phyloP scores from a whole-genome alignment of 495 filamentous ascomycete species.

The Aspergillus egyptiacus region DNA sequence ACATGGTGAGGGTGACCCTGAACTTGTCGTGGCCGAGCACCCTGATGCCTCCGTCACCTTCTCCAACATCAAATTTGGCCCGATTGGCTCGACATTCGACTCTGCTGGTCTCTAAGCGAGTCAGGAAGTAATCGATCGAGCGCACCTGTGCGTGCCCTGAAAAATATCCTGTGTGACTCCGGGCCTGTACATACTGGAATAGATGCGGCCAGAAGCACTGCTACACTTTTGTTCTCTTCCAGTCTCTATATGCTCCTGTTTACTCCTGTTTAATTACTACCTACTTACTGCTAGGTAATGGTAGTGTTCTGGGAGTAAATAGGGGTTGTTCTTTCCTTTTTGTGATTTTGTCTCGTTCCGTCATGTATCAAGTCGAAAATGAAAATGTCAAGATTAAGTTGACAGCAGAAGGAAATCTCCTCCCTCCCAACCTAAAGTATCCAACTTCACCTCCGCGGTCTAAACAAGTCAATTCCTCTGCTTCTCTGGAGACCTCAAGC shows the following conservation, averaged over 20 bases:
- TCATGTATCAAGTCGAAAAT: not conserved
- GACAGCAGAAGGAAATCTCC: too few relatives aligned
- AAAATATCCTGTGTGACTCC: not conserved
- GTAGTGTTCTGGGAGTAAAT: too few relatives aligned
- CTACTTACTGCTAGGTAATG: too few relatives aligned
- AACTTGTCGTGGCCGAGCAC: constrained; percentile 50
- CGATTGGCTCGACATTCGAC: constrained; percentile 57
- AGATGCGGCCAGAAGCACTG: not conserved
- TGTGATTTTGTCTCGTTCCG: not conserved
- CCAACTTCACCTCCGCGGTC: too few relatives aligned
- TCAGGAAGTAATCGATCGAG: not conserved
- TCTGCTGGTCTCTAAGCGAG: constrained; percentile 5
- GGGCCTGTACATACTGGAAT: constrained; percentile 2
- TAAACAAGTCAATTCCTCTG: too few relatives aligned
- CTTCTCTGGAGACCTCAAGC: not conserved
- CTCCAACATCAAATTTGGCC: constrained; percentile 65
- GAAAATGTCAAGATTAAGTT: too few relatives aligned
- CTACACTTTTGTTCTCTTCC: not conserved
- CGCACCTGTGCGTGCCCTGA: not conserved
- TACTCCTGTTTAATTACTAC: not conserved
- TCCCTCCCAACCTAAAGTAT: too few relatives aligned
- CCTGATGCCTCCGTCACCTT: constrained; percentile 56
- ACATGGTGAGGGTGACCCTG: constrained; percentile 55
- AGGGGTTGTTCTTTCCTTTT: not conserved
- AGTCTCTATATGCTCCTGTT: not conserved